Conservation (phyloP, 2,329 filamentous ascomycete genomes). For the Esteya vermicola region DNA sequence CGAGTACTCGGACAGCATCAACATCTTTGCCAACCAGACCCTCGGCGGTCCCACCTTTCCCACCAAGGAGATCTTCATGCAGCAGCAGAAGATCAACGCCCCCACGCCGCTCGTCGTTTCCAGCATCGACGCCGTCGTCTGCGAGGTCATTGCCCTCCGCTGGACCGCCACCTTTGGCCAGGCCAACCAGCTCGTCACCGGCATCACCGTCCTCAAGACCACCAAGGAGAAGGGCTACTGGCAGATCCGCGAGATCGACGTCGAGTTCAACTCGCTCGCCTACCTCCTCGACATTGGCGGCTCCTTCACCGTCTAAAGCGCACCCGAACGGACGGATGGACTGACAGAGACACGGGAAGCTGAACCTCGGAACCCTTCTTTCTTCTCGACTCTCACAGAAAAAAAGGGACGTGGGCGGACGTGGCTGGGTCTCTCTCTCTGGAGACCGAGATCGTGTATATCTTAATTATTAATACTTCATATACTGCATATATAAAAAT, state of each 20-base stretch:
- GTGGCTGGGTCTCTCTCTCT: too few species aligned
- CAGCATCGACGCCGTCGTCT: constrained; percentile 17
- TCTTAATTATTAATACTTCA: too few species aligned
- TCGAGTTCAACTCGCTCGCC: constrained; percentile 19
- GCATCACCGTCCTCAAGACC: constrained; percentile 16
- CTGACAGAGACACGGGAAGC: too few species aligned
- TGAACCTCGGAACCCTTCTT: too few species aligned
- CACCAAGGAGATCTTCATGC: constrained; percentile 19
- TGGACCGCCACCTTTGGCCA: constrained; percentile 18
- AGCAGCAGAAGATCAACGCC: constrained; percentile 14
- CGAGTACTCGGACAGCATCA: constrained; percentile 20
- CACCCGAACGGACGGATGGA: too few species aligned
- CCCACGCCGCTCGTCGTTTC: constrained; percentile 17
- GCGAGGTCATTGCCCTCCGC: constrained; percentile 14
- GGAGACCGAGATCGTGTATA: too few species aligned
- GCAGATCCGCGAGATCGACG: constrained; percentile 16
- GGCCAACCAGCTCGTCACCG: constrained; percentile 16
- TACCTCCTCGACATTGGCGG: constrained; percentile 18
- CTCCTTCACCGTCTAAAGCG: constrained; percentile 13
- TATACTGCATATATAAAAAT: too few species aligned
- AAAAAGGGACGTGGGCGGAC: too few species aligned
- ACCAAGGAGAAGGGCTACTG: constrained; percentile 15
- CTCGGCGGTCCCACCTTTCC: constrained; percentile 17
- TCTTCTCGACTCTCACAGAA: too few species aligned
- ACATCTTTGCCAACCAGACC: constrained; percentile 17